Evolutionary conservation across 75 land plant genomes (phyloP).

Genomic region (Picea sitchensis): DNA sequence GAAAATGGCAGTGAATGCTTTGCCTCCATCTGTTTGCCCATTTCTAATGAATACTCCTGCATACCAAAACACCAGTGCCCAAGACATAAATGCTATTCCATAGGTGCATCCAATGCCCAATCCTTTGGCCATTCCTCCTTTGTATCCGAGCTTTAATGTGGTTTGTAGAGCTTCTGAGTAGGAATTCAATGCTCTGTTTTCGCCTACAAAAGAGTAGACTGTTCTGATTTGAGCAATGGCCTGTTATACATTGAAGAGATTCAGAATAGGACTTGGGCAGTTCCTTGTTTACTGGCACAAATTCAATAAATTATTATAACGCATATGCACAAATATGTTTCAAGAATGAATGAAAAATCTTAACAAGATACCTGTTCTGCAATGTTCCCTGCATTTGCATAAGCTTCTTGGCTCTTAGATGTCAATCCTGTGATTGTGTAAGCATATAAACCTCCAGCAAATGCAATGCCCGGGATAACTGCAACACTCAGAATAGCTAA

Average conservation of each 20-base stretch:
- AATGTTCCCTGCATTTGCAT: conserved; percentile 22
- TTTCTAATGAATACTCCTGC: conserved; percentile 85
- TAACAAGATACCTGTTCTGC: conserved; percentile 21
- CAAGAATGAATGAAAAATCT: background rate
- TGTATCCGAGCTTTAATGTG: conserved; percentile 77
- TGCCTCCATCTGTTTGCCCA: conserved; percentile 81
- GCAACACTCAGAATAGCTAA: conserved; percentile 20
- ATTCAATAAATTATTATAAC: background rate
- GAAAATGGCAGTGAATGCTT: conserved; percentile 86
- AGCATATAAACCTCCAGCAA: conserved; percentile 24
- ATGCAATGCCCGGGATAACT: conserved; percentile 22
- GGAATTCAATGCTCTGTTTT: conserved; percentile 60
- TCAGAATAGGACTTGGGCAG: background rate
- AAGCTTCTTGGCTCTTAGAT: conserved; percentile 27
- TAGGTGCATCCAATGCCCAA: conserved; percentile 90
- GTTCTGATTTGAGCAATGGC: conserved; percentile 82
- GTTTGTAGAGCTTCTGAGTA: conserved; percentile 73
- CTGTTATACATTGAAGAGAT: conserved; percentile 16
- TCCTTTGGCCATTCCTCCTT: conserved; percentile 95
- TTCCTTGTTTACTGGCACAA: background rate
- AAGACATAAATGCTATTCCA: conserved; percentile 89
- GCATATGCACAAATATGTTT: background rate
- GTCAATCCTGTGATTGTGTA: conserved; percentile 21
- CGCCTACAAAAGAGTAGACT: conserved; percentile 89
- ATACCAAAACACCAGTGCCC: conserved; percentile 98